phyloP scores from a whole-genome alignment of 768 basidiomycete genomes.

The Boletus sp. region DNA sequence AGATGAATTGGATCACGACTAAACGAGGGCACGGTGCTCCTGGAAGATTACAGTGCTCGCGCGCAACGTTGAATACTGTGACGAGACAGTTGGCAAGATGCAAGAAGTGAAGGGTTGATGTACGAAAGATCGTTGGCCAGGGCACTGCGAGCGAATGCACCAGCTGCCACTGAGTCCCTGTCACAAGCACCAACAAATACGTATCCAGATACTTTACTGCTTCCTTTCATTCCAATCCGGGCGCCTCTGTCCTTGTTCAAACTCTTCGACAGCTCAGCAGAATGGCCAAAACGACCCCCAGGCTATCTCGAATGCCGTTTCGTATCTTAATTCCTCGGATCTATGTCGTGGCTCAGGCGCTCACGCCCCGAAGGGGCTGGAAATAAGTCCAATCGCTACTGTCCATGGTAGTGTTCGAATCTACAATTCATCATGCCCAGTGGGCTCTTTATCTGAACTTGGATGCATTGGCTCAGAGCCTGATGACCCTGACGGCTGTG shows the following conservation, averaged over 20 bases:
- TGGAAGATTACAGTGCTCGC: constrained; percentile 4
- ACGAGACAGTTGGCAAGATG: background rate
- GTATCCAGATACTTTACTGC: background rate
- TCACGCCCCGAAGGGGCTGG: no score
- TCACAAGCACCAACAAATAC: constrained; percentile 29
- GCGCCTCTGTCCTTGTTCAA: background rate
- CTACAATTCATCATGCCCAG: constrained; percentile 33
- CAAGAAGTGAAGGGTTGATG: constrained; percentile 8
- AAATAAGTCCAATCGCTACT: no score
- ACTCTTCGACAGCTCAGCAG: no score
- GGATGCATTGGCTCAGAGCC: constrained; percentile 18
- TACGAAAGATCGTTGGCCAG: constrained; percentile 37
- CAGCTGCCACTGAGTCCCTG: background rate
- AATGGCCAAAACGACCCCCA: no score
- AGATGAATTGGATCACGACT: constrained; percentile 17
- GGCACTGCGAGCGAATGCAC: background rate
- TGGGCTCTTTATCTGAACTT: constrained; percentile 15
- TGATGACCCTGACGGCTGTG: constrained; percentile 14
- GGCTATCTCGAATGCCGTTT: background rate
- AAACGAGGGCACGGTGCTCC: background rate
- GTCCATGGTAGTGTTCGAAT: no score
- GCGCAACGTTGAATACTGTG: background rate
- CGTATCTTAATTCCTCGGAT: background rate
- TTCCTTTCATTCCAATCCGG: background rate
- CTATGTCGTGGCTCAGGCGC: no score